A percentile compares a stretch with the other conserved stretches of the same genome.
phyloP scores from a whole-genome alignment of 1,139 yeast species.

The Sugiyamaella sp. region DNA sequence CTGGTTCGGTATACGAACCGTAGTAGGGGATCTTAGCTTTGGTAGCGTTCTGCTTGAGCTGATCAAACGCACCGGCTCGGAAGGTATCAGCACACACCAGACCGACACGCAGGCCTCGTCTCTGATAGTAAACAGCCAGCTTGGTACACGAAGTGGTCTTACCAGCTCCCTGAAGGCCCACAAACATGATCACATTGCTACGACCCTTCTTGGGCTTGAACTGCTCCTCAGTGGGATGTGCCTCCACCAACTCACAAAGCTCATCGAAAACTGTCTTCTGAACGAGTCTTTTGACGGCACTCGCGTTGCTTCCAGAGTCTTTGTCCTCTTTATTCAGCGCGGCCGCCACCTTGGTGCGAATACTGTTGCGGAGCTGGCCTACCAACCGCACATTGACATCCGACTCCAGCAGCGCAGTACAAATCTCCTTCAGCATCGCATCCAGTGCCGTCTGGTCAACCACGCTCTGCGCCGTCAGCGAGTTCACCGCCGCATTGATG shows the following conservation, averaged over 20 bases:
- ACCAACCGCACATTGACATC: conserved; percentile 91
- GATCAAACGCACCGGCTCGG: conserved; percentile 99
- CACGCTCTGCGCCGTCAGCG: conserved; percentile 63
- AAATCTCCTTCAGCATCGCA: conserved; percentile 78
- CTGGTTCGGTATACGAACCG: conserved; percentile 94
- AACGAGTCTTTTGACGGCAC: conserved; percentile 58
- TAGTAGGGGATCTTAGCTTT: conserved; percentile 92
- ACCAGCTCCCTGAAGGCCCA: conserved; percentile 98
- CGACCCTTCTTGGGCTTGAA: conserved; percentile 85
- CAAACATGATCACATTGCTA: conserved; percentile 86
- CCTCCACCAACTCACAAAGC: conserved; percentile 80
- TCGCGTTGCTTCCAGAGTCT: conserved; percentile 36
- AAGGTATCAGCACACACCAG: conserved; percentile 98
- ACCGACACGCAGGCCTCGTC: conserved; percentile 93
- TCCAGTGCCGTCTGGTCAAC: conserved; percentile 66
- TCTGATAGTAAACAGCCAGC: conserved; percentile 89
- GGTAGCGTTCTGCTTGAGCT: conserved; percentile 94
- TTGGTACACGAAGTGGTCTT: conserved; percentile 97
- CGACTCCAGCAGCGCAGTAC: conserved; percentile 85
- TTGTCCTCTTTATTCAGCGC: conserved; percentile 53
- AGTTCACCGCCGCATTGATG: conserved; percentile 73
- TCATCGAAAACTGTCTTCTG: conserved; percentile 96
- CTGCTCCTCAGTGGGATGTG: conserved; percentile 49
- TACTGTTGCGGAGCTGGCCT: conserved; percentile 71
- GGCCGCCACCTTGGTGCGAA: conserved; percentile 61